Conservation (phyloP, 208 protist species). For the Trichomonas gallinae region DNA sequence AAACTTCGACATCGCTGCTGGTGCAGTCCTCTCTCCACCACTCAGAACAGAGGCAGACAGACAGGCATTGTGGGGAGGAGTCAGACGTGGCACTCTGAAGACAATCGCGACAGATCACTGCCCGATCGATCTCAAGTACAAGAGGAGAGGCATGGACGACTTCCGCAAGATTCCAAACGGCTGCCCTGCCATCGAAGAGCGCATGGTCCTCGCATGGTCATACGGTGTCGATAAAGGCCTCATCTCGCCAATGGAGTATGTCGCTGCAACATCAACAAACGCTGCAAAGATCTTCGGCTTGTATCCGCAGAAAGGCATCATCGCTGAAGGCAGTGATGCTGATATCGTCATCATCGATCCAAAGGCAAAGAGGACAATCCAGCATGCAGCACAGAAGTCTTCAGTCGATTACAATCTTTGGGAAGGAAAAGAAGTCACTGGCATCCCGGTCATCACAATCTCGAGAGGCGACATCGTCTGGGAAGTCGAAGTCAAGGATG, state of each 20-base stretch:
- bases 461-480: background rate
- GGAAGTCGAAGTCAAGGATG: background rate
- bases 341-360: slow-evolving; percentile 6
- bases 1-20: background rate
- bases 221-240: background rate
- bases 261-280: background rate
- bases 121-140: background rate
- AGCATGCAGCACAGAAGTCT: background rate
- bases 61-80: background rate
- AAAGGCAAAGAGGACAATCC: background rate
- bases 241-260: background rate
- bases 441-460: background rate
- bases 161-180: background rate
- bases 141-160: background rate
- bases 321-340: background rate
- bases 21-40: background rate
- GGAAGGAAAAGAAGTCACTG: background rate
- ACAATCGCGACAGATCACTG: slow-evolving; percentile 4
- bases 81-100: background rate
- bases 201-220: background rate
- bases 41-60: background rate
- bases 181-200: background rate
- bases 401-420: background rate
- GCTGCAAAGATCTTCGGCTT: background rate
- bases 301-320: background rate